Percentiles rank a stretch among this genome's conserved stretches.
Evolutionary conservation across 176 grass and related monocot species (phyloP).

Genomic region (Cenchrus americanus): DNA sequence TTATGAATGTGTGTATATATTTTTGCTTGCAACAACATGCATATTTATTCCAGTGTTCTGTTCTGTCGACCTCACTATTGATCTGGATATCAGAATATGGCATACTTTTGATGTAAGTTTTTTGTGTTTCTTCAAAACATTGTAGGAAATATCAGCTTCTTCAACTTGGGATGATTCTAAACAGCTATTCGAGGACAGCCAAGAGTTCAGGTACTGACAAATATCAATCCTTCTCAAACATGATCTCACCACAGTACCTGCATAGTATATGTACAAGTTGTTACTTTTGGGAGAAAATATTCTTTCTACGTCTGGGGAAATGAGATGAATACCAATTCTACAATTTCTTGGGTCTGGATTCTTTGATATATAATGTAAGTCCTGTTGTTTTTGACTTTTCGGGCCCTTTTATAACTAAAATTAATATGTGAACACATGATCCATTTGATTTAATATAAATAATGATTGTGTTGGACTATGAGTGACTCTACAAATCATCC

Average conservation of each 20-base stretch:
- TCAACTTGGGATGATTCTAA: slow-evolving; percentile 90
- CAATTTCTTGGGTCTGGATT: neutral
- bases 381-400: neutral
- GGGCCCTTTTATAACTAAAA: neutral
- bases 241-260: slow-evolving; percentile 11
- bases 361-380: neutral
- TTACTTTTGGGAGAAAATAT: neutral
- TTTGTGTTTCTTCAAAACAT: slow-evolving; percentile 25
- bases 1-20: neutral
- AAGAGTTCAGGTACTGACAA: slow-evolving; percentile 77
- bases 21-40: slow-evolving; percentile 26
- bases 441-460: neutral
- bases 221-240: slow-evolving; percentile 16
- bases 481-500: neutral
- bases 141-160: slow-evolving; percentile 79
- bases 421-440: neutral
- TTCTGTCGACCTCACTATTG: neutral
- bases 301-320: neutral
- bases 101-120: slow-evolving; percentile 18
- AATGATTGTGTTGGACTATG: neutral
- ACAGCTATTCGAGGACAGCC: slow-evolving; percentile 70
- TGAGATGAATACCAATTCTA: neutral
- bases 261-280: slow-evolving; percentile 2
- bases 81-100: slow-evolving; percentile 5
- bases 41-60: neutral